Percentiles rank a stretch among this genome's conserved stretches.
Evolutionary conservation across 306 rosid genomes (phyloP).

Genomic region (Pterocarpus macrocarpus): DNA sequence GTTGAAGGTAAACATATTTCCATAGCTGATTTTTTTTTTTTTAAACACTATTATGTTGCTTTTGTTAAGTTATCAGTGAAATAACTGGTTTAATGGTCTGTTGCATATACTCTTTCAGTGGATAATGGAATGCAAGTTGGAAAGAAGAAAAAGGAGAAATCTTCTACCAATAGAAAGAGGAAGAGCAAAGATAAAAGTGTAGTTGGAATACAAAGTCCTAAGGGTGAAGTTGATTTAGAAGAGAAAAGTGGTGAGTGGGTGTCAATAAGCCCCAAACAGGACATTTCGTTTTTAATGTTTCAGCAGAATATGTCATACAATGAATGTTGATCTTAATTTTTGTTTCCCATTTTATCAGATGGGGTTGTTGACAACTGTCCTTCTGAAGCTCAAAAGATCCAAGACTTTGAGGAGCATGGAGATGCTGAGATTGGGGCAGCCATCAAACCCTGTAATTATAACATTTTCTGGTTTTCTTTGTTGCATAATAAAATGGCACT

Average conservation of each 20-base stretch:
- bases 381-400: constrained; percentile 15
- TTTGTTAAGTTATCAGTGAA: constrained; percentile 15
- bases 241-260: constrained; percentile 55
- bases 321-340: background rate
- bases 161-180: constrained; percentile 43
- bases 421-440: constrained; percentile 39
- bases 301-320: background rate
- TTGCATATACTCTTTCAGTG: constrained; percentile 43
- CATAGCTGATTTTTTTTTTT: background rate
- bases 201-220: constrained; percentile 26
- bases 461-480: background rate
- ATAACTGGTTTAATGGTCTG: constrained; percentile 1
- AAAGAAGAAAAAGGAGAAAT: constrained; percentile 43
- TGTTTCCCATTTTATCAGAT: background rate
- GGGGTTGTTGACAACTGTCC: constrained; percentile 7
- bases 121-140: constrained; percentile 39
- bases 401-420: constrained; percentile 10
- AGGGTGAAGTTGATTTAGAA: constrained; percentile 42
- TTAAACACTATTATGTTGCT: background rate
- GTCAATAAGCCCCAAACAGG: background rate
- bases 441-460: constrained; percentile 36
- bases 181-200: constrained; percentile 48
- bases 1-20: constrained; percentile 51
- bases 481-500: constrained; percentile 23
- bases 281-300: background rate